Percentiles rank a stretch among this genome's conserved stretches.
Conservation (phyloP, 306 rosid genomes). For the Trichosanthes truncata region DNA sequence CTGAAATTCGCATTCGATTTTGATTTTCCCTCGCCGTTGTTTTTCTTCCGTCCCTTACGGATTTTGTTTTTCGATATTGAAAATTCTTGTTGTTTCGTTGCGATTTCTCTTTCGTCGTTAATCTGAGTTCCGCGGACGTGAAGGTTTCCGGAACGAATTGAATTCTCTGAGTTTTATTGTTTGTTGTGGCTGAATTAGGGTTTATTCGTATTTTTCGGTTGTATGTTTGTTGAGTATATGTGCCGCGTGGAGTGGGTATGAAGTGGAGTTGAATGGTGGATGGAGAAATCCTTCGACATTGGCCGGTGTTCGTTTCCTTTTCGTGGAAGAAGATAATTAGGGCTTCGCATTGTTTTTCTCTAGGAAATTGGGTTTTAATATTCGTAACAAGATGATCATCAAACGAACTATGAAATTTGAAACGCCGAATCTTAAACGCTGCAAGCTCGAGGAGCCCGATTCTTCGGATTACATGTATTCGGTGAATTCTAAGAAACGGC, state of each 20-base stretch:
- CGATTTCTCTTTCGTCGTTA: neutral
- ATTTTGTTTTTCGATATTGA: neutral
- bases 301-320: neutral
- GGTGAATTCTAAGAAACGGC: slow-evolving; percentile 46
- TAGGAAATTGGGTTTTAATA: slow-evolving; percentile 13
- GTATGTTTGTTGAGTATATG: neutral
- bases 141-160: slow-evolving; percentile 1
- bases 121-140: slow-evolving; percentile 1
- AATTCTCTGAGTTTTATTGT: slow-evolving; percentile 1
- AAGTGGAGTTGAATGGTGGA: slow-evolving; percentile 1
- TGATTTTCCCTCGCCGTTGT: neutral
- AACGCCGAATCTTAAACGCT: slow-evolving; percentile 79
- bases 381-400: slow-evolving; percentile 44
- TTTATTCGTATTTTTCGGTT: neutral
- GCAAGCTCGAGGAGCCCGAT: slow-evolving; percentile 50
- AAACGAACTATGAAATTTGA: slow-evolving; percentile 60
- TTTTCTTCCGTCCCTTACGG: neutral
- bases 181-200: neutral
- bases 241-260: slow-evolving; percentile 7
- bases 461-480: slow-evolving; percentile 27
- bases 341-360: slow-evolving; percentile 7
- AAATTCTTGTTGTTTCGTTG: neutral
- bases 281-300: slow-evolving; percentile 10
- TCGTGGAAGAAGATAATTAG: slow-evolving; percentile 1
- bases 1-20: neutral